Evolutionary conservation across 768 basidiomycete genomes (phyloP), one percentile per base, ranked within the genome.

Genomic region (Lyophyllum atratum): DNA sequence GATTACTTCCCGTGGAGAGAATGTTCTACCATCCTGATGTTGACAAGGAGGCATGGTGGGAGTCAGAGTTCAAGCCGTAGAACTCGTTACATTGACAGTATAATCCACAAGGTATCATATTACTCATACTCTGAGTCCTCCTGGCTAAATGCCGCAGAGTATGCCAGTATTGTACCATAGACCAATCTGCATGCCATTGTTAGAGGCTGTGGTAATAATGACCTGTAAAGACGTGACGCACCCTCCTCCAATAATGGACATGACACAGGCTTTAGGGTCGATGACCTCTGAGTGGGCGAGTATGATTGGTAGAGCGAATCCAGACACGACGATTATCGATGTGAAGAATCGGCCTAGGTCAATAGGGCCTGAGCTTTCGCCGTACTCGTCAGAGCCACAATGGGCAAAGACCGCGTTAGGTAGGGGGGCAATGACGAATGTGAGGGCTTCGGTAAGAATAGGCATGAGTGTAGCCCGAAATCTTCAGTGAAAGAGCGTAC

Each of bases 301-400:
- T 31, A 98, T 87, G 49, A 97, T 80, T 0, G 97, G 97, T 15
- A 98, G 78, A 14, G 95, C 91, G 60, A 98, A 92, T 33, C 97
- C 97, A 31, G 94, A 91, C 10, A 97, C 87, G 58, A 98, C 94
- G 62, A 97, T 80, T 59, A 87, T 81, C 40, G 93, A 83, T 14
- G 97, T 98, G 55, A 98, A 82, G 79, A 98, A 99, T 45, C 93
- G 90, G 31, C 96, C 97, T 33, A 98, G 83, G 76, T 98, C 97
- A 46, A 93, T 72, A 33, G 91, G 82, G 37, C 87, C 86, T 11
- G 85, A 74, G 58, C 78, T 77, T 49, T 86, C 87, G 70, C 90
- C 83, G 70, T 95, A 89, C 64, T 98, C 95, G 69, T 97, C 95
- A 11, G 81, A 82, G 48, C 90, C 92, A 72, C 95, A 97, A 71